Conservation (phyloP, 83 land plant species). For the Isoetes engelmannii region DNA sequence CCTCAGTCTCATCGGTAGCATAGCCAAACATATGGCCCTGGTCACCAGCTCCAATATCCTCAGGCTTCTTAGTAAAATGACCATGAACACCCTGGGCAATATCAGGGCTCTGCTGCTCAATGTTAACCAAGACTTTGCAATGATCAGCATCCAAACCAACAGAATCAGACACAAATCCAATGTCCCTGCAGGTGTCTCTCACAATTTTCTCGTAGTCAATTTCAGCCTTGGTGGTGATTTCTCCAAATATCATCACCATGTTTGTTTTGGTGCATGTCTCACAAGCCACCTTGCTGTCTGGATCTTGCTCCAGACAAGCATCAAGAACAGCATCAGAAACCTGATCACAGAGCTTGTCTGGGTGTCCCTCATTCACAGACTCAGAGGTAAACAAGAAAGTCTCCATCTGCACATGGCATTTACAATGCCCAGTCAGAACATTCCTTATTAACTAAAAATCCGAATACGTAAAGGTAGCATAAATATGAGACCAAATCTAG, state of each 20-base stretch:
- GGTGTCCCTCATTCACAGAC: too few species aligned
- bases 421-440: too few species aligned
- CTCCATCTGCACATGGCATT: neutral
- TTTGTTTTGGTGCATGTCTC: slow-evolving; percentile 20
- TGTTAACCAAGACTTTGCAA: slow-evolving; percentile 28
- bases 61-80: slow-evolving; percentile 37
- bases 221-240: slow-evolving; percentile 27
- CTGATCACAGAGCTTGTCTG: too few species aligned
- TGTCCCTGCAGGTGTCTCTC: slow-evolving; percentile 26
- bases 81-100: slow-evolving; percentile 31
- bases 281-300: slow-evolving; percentile 17
- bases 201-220: slow-evolving; percentile 33
- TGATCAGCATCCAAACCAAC: slow-evolving; percentile 27
- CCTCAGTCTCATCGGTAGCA: slow-evolving; percentile 31
- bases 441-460: too few species aligned
- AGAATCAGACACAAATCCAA: slow-evolving; percentile 17
- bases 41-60: slow-evolving; percentile 30
- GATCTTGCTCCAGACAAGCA: slow-evolving; percentile 13
- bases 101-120: slow-evolving; percentile 29
- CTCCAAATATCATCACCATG: slow-evolving; percentile 33
- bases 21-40: slow-evolving; percentile 33
- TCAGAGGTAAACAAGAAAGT: neutral
- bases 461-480: too few species aligned
- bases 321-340: too few species aligned
- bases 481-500: too few species aligned